Evolutionary conservation across 192 early-diverging fungal species (phyloP), one percentile per base, ranked within the genome.

Genomic region (Phlyctochytrium arcticum): DNA sequence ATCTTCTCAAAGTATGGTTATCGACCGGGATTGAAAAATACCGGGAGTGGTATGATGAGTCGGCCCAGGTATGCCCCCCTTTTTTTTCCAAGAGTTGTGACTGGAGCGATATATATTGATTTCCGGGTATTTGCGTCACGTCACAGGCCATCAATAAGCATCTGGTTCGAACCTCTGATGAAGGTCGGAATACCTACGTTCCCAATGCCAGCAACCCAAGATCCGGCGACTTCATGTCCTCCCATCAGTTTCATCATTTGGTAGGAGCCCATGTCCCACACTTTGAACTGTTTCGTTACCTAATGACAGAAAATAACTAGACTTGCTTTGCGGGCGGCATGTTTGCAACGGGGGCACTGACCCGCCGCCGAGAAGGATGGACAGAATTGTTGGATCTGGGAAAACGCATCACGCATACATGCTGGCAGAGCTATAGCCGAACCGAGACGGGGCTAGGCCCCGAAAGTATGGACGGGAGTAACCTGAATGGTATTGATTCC

Each of bases 371-470:
- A 0, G 70, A 65, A 9, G 57, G 69, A 34, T 80, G 75, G 78
- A 65, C 60, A 6, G 4, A 48, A 19, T 67, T 67, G 30, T 34
- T 77, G 21, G 48, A 67, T 36, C 15, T 76, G 12, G 78, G 66
- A 4, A 4, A 27, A 12, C 12, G 47, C 27, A 58, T 76, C 56
- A 75, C 78, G 6, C 65, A 75, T 10, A 66, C 69, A 2, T 80
- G 78, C 53, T 76, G 54, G 50, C 49, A 69, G 39, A 88, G 88
- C 80, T 94, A 94, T 75, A 76, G 77, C 27, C 62, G 64, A 33
- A 89, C 90, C 10, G 71, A 71, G 9, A 87, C 91, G 0, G 89
- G 92, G 0, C 72, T 96, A 29, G 87, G 88, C 6, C 80, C 87
- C 51, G 94, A 96, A 62, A 86, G 86, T 39, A 86, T 87, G 7